Evolutionary conservation across 345 rosid genomes (phyloP).

Genomic region (Lagerstroemia speciosa): DNA sequence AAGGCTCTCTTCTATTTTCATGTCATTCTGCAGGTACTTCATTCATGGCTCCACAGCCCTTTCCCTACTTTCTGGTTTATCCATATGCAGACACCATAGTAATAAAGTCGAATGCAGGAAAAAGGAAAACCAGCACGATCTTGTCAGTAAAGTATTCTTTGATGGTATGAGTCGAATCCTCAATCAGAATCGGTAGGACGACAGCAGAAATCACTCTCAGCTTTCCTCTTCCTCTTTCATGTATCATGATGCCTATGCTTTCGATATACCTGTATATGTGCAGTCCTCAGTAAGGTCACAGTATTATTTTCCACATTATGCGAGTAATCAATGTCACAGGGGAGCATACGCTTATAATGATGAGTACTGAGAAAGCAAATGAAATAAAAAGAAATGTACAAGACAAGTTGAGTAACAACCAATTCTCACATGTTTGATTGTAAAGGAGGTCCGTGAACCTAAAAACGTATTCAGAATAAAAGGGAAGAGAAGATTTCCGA

Average conservation of each 20-base stretch:
- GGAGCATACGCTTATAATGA: not conserved
- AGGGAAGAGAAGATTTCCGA: too few relatives aligned
- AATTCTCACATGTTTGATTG: too few relatives aligned
- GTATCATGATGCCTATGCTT: slow-evolving; percentile 25
- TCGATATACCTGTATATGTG: not conserved
- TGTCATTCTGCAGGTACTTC: slow-evolving; percentile 50
- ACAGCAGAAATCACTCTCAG: too few relatives aligned
- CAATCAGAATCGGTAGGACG: too few relatives aligned
- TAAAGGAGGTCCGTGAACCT: too few relatives aligned
- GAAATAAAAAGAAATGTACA: not conserved
- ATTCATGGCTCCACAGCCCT: not conserved
- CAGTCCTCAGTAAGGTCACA: too few relatives aligned
- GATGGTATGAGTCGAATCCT: too few relatives aligned
- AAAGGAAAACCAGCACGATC: too few relatives aligned
- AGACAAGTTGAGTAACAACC: not conserved
- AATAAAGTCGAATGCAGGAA: not conserved
- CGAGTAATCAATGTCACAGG: not conserved
- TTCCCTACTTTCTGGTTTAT: not conserved
- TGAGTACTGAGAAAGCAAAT: not conserved
- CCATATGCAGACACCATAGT: not conserved
- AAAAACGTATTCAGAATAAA: too few relatives aligned
- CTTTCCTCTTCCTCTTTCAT: too few relatives aligned
- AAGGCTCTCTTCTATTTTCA: slow-evolving; percentile 54
- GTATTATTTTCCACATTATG: not conserved
- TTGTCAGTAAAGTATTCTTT: too few relatives aligned